phyloP scores from a whole-genome alignment of 495 filamentous ascomycete genomes.

The Sporormia fimetaria region DNA sequence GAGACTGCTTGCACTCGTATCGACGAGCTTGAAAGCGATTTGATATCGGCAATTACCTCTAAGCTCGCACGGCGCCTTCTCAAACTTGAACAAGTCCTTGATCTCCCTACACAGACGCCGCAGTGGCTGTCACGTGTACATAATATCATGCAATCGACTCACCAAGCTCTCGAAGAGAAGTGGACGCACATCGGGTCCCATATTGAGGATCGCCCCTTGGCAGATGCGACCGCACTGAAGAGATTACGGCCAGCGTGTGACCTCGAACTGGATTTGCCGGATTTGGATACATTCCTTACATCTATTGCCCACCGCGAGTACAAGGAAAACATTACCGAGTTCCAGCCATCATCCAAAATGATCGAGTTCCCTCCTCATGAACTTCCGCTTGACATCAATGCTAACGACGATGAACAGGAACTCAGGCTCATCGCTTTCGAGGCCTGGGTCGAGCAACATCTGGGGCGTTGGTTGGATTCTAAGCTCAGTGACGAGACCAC shows the following conservation, averaged over 20 bases:
- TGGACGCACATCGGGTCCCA: background rate
- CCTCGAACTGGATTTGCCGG: background rate
- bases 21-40: slow-evolving; percentile 3
- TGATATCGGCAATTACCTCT: slow-evolving; percentile 10
- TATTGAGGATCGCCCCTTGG: background rate
- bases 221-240: background rate
- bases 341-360: background rate
- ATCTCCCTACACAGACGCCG: background rate
- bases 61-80: slow-evolving; percentile 15
- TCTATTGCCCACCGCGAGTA: background rate
- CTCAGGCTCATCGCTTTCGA: slow-evolving; percentile 29
- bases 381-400: slow-evolving; percentile 1
- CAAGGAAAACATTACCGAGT: background rate
- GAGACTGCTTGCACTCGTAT: slow-evolving; percentile 27
- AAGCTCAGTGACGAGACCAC: slow-evolving; percentile 24
- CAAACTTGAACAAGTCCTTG: background rate
- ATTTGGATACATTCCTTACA: slow-evolving; percentile 2
- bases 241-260: slow-evolving; percentile 2
- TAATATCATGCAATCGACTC: background rate
- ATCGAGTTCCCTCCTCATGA: background rate
- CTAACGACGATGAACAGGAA: background rate
- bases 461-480: slow-evolving; percentile 33
- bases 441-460: slow-evolving; percentile 34
- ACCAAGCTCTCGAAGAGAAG: background rate
- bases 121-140: slow-evolving; percentile 1